Conservation (phyloP, 2,329 filamentous ascomycete species). For the Aspergillus neotritici region DNA sequence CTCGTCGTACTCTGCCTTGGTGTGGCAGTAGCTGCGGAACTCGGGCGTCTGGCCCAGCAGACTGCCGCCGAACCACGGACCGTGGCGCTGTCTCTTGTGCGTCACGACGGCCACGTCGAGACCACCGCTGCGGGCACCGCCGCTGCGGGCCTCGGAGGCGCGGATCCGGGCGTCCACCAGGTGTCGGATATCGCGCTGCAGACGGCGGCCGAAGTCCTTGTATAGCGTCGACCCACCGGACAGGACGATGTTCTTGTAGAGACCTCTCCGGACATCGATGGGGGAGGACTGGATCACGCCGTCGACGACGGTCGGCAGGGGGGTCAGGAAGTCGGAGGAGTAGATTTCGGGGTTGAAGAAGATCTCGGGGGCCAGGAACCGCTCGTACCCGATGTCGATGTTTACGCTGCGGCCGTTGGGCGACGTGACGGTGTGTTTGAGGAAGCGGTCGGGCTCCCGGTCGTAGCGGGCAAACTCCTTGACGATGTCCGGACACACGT, state of each 20-base stretch:
- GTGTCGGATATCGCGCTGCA: conserved; percentile 96
- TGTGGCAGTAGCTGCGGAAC: conserved; percentile 98
- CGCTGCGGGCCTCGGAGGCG: conserved; percentile 84
- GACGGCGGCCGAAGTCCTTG: conserved; percentile 92
- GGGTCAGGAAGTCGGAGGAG: conserved; percentile 96
- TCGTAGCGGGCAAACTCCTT: conserved; percentile 97
- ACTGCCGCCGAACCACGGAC: conserved; percentile 97
- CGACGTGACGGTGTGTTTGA: conserved; percentile 80
- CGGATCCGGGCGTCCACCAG: conserved; percentile 89
- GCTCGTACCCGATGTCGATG: conserved; percentile 95
- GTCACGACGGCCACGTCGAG: conserved; percentile 95
- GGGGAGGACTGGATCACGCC: conserved; percentile 95
- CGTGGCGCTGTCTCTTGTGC: conserved; percentile 94
- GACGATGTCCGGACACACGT: conserved; percentile 96
- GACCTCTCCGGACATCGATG: conserved; percentile 90
- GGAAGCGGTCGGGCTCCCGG: conserved; percentile 82
- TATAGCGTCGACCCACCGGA: conserved; percentile 96
- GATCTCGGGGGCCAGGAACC: conserved; percentile 96
- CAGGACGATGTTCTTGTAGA: conserved; percentile 99
- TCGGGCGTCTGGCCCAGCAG: conserved; percentile 95
- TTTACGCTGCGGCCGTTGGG: conserved; percentile 77
- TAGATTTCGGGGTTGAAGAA: conserved; percentile 99
- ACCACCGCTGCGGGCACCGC: conserved; percentile 87
- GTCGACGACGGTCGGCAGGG: conserved; percentile 88
- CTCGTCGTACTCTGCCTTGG: conserved; percentile 83